Conservation (phyloP, 2,329 filamentous ascomycete species). For the Fusarium xylarioides region DNA sequence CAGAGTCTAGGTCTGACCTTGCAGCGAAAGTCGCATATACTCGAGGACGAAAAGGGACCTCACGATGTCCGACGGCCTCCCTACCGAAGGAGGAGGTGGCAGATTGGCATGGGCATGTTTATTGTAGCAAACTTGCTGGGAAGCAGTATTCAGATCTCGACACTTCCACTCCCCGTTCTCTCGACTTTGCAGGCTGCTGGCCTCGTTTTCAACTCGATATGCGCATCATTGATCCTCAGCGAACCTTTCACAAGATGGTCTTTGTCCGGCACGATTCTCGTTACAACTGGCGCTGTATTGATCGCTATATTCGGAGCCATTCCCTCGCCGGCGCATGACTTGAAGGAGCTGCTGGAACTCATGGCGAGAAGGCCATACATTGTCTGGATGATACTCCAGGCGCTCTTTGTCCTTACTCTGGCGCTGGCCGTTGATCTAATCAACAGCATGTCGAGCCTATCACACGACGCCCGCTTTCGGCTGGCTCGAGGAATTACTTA, state of each 20-base stretch:
- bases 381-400: constrained; percentile 86
- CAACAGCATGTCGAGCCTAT: constrained; percentile 60
- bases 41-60: constrained; percentile 91
- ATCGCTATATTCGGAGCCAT: constrained; percentile 96
- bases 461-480: constrained; percentile 72
- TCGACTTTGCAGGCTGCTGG: constrained; percentile 96
- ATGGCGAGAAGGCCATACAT: constrained; percentile 80
- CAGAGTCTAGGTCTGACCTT: constrained; percentile 95
- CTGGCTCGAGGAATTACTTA: constrained; percentile 86
- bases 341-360: constrained; percentile 81
- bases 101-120: constrained; percentile 97
- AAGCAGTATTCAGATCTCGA: constrained; percentile 97
- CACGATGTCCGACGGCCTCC: constrained; percentile 84
- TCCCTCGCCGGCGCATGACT: constrained; percentile 87
- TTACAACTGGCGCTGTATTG: constrained; percentile 86
- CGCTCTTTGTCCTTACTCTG: constrained; percentile 74
- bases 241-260: constrained; percentile 96
- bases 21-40: constrained; percentile 96
- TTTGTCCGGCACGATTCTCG: constrained; percentile 87
- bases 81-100: constrained; percentile 91
- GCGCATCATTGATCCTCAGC: constrained; percentile 89
- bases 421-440: constrained; percentile 69
- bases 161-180: constrained; percentile 89
- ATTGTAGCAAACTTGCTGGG: constrained; percentile 92
- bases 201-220: constrained; percentile 98